Conservation (phyloP, 2,329 filamentous ascomycete genomes). For the Aspergillus ochraceus region DNA sequence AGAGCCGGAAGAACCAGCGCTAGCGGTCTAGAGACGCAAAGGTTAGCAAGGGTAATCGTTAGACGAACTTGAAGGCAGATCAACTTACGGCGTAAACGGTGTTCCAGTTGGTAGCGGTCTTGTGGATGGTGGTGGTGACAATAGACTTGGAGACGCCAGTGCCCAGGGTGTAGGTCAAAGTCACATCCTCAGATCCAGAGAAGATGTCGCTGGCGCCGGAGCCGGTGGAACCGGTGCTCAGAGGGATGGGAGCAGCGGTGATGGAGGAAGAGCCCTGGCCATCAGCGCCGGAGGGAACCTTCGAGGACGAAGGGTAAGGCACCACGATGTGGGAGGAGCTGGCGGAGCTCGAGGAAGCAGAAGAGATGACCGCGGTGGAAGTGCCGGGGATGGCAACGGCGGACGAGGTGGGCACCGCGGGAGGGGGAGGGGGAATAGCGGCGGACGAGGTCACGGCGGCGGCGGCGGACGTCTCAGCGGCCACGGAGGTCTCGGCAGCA, state of each 20-base stretch:
- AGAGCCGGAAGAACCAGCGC: background rate
- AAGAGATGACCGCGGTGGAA: background rate
- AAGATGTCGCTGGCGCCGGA: conserved; percentile 7
- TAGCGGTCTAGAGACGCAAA: background rate
- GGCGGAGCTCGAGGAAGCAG: too few relatives aligned
- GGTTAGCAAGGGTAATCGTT: background rate
- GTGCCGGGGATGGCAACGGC: background rate
- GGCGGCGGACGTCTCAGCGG: background rate
- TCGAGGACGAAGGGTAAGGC: background rate
- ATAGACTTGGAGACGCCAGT: conserved; percentile 35
- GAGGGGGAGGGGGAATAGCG: background rate
- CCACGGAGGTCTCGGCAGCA: background rate
- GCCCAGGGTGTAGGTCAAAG: conserved; percentile 43
- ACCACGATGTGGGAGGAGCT: background rate
- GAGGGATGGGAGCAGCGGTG: conserved; percentile 18
- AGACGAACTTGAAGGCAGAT: background rate
- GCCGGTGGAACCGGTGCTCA: conserved; percentile 23
- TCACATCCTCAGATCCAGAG: conserved; percentile 27
- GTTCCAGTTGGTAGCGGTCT: conserved; percentile 29
- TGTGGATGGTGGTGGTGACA: conserved; percentile 40
- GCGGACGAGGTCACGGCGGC: background rate
- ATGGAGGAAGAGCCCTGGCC: conserved; percentile 6
- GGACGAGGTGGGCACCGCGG: background rate
- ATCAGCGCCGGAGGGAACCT: conserved; percentile 4
- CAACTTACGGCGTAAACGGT: conserved; percentile 29